Evolutionary conservation across 2,329 filamentous ascomycete species (phyloP).

Genomic region (Didymella keratinophila): DNA sequence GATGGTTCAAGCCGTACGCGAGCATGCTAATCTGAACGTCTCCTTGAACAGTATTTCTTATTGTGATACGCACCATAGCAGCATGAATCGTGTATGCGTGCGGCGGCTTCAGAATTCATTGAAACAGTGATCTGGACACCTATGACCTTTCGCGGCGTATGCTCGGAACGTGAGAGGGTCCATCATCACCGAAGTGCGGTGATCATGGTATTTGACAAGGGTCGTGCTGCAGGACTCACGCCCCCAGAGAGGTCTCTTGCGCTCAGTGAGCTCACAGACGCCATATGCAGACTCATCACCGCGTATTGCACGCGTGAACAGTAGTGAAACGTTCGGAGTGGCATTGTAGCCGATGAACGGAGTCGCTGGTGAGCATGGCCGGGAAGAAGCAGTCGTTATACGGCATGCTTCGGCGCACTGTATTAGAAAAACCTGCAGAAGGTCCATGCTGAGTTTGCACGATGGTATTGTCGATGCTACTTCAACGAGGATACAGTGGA

Average conservation of each 20-base stretch:
- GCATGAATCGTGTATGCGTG: conserved; percentile 12
- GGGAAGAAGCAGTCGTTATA: conserved; percentile 7
- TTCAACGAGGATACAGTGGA: neutral
- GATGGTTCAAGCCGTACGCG: conserved; percentile 14
- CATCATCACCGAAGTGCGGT: neutral
- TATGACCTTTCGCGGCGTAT: neutral
- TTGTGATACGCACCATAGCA: conserved; percentile 16
- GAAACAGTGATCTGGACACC: conserved; percentile 8
- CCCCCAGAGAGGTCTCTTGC: neutral
- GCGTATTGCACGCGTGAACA: neutral
- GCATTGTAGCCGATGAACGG: neutral
- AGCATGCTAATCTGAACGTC: conserved; percentile 23
- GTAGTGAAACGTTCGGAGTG: neutral
- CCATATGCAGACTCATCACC: conserved; percentile 2
- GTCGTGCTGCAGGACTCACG: neutral
- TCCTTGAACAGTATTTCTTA: conserved; percentile 16
- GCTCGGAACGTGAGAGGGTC: neutral
- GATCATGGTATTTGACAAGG: neutral
- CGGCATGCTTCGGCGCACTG: conserved; percentile 12
- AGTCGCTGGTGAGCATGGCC: neutral
- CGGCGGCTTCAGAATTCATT: conserved; percentile 11
- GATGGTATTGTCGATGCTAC: neutral
- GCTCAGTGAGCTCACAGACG: conserved; percentile 8
- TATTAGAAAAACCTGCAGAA: conserved; percentile 2
- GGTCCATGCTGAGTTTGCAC: conserved; percentile 4